Evolutionary conservation across 306 rosid species (phyloP).

Genomic region (Sesbania bispinosa): DNA sequence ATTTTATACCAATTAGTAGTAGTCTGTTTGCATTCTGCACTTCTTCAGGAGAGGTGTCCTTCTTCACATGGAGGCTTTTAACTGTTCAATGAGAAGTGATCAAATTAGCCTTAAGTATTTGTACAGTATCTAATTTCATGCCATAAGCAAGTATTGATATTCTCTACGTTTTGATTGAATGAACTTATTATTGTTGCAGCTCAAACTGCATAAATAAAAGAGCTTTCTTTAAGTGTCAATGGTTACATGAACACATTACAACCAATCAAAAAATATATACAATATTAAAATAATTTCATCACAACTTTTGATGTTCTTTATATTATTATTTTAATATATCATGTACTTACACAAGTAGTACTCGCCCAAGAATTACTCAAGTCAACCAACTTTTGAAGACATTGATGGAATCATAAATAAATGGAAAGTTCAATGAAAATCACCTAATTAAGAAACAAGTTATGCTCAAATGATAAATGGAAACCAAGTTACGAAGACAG

Average conservation of each 20-base stretch:
- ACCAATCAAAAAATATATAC: no score
- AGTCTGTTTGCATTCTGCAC: not conserved
- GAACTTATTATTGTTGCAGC: not conserved
- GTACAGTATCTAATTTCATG: not conserved
- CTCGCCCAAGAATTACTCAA: no score
- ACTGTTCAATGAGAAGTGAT: not conserved
- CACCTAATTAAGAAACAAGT: not conserved
- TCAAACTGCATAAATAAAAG: not conserved
- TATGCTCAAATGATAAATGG: not conserved
- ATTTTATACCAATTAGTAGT: not conserved
- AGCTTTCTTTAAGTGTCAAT: no score
- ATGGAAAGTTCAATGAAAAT: not conserved
- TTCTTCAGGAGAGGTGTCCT: constrained; percentile 6
- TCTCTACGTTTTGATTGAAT: not conserved
- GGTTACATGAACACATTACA: no score
- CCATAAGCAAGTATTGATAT: not conserved
- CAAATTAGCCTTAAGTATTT: not conserved
- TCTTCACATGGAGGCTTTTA: not conserved
- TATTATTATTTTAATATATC: no score
- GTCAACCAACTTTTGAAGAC: no score
- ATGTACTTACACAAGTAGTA: no score
- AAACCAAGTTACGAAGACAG: not conserved
- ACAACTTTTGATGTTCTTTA: no score
- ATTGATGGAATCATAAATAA: no score
- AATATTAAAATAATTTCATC: no score